Percentiles rank a stretch among this genome's conserved stretches.
Conservation (phyloP, 2,329 filamentous ascomycete genomes). For the Coniochaeta hoffmannii region DNA sequence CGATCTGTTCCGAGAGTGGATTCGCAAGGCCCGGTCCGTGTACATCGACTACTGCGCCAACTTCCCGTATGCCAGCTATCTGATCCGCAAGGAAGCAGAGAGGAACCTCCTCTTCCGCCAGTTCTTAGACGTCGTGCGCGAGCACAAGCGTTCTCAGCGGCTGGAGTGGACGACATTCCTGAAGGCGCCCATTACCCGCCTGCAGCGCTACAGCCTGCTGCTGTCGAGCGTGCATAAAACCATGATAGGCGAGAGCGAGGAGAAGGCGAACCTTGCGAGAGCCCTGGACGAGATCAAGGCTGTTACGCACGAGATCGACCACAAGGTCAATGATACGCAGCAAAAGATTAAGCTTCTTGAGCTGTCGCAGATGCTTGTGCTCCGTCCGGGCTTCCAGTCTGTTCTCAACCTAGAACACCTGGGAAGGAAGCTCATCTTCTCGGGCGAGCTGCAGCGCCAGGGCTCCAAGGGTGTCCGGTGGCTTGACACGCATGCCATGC, state of each 20-base stretch:
- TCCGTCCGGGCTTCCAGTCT: slow-evolving; percentile 80
- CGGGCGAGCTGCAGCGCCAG: slow-evolving; percentile 83
- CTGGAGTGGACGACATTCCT: slow-evolving; percentile 92
- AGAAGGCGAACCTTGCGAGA: slow-evolving; percentile 74
- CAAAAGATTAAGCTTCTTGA: slow-evolving; percentile 87
- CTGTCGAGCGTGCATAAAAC: slow-evolving; percentile 78
- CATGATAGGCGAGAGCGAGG: slow-evolving; percentile 76
- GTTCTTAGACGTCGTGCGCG: slow-evolving; percentile 74
- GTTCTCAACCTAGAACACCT: slow-evolving; percentile 90
- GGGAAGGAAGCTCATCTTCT: slow-evolving; percentile 81
- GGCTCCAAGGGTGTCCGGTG: slow-evolving; percentile 85
- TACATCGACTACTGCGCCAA: slow-evolving; percentile 90
- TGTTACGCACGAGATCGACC: slow-evolving; percentile 85
- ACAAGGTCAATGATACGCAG: slow-evolving; percentile 83
- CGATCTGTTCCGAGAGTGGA: slow-evolving; percentile 97
- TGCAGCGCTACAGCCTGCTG: slow-evolving; percentile 84
- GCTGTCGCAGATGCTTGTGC: slow-evolving; percentile 71
- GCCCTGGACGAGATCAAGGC: slow-evolving; percentile 88
- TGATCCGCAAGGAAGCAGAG: slow-evolving; percentile 77
- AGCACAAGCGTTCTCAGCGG: slow-evolving; percentile 71
- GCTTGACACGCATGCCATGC: slow-evolving; percentile 86
- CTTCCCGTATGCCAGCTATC: slow-evolving; percentile 76
- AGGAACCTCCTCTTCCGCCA: slow-evolving; percentile 79
- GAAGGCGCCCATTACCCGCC: slow-evolving; percentile 84
- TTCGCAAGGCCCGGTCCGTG: slow-evolving; percentile 79